Percentiles rank a stretch among this genome's conserved stretches.
phyloP scores from a whole-genome alignment of 371 early-diverging fungal species.

The Rhizomucor pusillus region DNA sequence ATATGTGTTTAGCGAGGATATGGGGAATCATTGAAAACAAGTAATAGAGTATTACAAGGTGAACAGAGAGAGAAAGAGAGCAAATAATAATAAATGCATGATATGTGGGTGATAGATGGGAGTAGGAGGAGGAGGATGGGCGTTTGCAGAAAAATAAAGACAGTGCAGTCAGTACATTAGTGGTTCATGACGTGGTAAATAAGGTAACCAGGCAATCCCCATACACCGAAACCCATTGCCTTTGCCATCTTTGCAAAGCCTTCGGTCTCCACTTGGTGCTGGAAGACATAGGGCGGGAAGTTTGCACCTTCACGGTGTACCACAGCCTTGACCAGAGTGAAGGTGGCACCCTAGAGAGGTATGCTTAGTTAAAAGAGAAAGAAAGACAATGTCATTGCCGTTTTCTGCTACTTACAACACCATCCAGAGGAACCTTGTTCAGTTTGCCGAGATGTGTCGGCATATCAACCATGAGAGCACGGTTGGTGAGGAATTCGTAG shows the following conservation, averaged over 20 bases:
- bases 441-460: slow-evolving; percentile 32
- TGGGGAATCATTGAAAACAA: neutral
- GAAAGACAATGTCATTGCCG: neutral
- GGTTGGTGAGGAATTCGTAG: slow-evolving; percentile 41
- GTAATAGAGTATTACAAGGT: no score
- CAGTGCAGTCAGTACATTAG: neutral
- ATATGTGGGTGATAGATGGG: neutral
- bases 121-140: neutral
- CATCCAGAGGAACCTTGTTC: slow-evolving; percentile 38
- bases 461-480: slow-evolving; percentile 47
- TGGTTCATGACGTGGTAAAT: slow-evolving; percentile 45
- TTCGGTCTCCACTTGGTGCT: slow-evolving; percentile 68
- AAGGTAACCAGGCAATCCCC: slow-evolving; percentile 55
- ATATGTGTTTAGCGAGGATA: no score
- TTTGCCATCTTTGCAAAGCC: slow-evolving; percentile 78
- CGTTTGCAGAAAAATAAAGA: neutral
- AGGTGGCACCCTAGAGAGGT: slow-evolving; percentile 32
- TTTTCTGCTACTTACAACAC: slow-evolving; percentile 22
- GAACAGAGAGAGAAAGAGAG: neutral
- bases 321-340: slow-evolving; percentile 56
- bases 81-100: no score
- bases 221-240: slow-evolving; percentile 60
- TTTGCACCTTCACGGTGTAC: slow-evolving; percentile 68
- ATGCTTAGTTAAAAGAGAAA: neutral
- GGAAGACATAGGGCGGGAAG: slow-evolving; percentile 42